These are phyloP conservation scores for Dictyostelium discoideum DNA, from an alignment of 78 protist genomes.

Conservation along the genomic window DNA sequence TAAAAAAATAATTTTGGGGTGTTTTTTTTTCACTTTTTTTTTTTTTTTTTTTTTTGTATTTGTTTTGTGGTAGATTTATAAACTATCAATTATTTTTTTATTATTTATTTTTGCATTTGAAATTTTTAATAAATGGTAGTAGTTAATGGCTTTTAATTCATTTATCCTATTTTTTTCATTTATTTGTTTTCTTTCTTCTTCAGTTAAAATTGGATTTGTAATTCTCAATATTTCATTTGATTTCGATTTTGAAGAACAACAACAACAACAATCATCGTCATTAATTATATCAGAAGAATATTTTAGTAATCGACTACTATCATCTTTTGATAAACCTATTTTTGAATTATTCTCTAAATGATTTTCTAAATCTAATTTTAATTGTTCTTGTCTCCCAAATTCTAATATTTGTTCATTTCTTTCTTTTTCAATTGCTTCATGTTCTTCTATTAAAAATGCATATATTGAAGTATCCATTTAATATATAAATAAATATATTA, in stretches of 20 bases:
- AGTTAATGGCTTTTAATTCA: not conserved
- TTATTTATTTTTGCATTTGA: not conserved
- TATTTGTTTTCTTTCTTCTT: not conserved
- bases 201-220: not conserved
- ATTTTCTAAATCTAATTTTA: not conserved
- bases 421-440: not conserved
- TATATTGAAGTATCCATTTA: not conserved
- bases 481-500: too few relatives aligned
- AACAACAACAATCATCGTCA: too few relatives aligned
- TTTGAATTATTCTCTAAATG: not conserved
- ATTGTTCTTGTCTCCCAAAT: not conserved
- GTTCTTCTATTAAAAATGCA: not conserved
- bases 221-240: not conserved
- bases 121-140: not conserved
- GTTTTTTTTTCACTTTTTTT: too few relatives aligned
- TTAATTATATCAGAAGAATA: not conserved
- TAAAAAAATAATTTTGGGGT: too few relatives aligned
- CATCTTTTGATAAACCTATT: too few relatives aligned
- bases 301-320: too few relatives aligned
- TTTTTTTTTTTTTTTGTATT: too few relatives aligned
- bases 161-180: not conserved
- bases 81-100: not conserved
- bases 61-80: too few relatives aligned
- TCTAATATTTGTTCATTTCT: not conserved
- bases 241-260: not conserved